Percentiles rank a stretch among this genome's conserved stretches.
These are phyloP conservation scores for Phialocephala subalpina DNA, from an alignment of 2,329 filamentous ascomycete species.

Conservation along the genomic window DNA sequence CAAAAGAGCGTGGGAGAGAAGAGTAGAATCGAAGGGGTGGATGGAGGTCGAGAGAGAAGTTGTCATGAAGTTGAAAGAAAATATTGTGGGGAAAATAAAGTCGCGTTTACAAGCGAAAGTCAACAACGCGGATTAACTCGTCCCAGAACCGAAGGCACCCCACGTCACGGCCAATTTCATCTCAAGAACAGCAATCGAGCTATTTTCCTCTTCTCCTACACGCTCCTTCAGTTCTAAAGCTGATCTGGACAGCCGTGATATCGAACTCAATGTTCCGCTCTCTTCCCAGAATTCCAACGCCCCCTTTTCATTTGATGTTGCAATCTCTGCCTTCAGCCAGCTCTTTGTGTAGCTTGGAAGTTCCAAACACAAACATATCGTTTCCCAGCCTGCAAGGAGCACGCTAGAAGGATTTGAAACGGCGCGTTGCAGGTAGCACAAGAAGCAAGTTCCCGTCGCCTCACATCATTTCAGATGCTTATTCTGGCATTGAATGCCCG, in stretches of 20 bases:
- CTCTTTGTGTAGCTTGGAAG: background rate
- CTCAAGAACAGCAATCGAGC: background rate
- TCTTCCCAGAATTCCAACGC: too few relatives aligned
- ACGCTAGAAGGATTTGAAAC: conserved; percentile 4
- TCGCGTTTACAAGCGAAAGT: conserved; percentile 4
- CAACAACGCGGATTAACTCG: background rate
- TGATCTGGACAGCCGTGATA: too few relatives aligned
- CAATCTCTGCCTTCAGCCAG: background rate
- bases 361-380: background rate
- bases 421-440: background rate
- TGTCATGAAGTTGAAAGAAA: too few relatives aligned
- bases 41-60: background rate
- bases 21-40: background rate
- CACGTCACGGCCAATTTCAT: background rate
- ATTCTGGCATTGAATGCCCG: background rate
- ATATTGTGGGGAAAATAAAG: too few relatives aligned
- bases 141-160: conserved; percentile 1
- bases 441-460: background rate
- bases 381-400: background rate
- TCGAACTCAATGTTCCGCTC: too few relatives aligned
- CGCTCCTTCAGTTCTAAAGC: too few relatives aligned
- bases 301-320: background rate
- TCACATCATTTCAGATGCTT: background rate
- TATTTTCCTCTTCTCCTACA: background rate
- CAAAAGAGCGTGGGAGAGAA: conserved; percentile 7